Evolutionary conservation across 305 asterid genomes (phyloP).

Genomic region (Solanum hybrid): DNA sequence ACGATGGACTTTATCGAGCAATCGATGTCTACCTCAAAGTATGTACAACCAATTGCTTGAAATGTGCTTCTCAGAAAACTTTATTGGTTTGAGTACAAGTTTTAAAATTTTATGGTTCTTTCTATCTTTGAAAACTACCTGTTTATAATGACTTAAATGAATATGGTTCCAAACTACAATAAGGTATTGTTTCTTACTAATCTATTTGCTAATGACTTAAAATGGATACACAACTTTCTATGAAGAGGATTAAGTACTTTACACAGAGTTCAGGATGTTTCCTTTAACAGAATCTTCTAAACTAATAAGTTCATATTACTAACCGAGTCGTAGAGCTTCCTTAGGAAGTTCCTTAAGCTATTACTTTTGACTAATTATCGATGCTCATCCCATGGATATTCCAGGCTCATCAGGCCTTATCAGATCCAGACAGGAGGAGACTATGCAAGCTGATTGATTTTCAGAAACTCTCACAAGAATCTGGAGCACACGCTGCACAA

Average conservation of each 20-base stretch:
- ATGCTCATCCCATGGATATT: background rate
- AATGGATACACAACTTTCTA: background rate
- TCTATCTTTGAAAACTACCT: background rate
- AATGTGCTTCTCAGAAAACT: background rate
- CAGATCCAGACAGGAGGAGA: conserved; percentile 65
- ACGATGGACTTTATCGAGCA: conserved; percentile 75
- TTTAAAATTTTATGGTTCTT: background rate
- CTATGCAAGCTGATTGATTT: conserved; percentile 74
- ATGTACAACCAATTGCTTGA: conserved; percentile 17
- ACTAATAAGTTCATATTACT: background rate
- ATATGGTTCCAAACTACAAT: background rate
- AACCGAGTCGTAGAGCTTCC: background rate
- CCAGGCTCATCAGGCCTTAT: conserved; percentile 70
- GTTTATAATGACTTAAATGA: background rate
- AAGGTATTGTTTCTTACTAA: background rate
- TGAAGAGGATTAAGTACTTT: background rate
- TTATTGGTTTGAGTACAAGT: background rate
- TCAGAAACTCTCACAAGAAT: conserved; percentile 79
- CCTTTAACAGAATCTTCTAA: background rate
- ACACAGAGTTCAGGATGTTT: background rate
- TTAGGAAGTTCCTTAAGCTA: background rate
- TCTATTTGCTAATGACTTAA: background rate
- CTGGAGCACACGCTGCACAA: conserved; percentile 93
- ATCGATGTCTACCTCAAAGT: conserved; percentile 80
- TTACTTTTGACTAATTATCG: background rate